phyloP scores from a whole-genome alignment of 1,284 basidiomycete species.

The Papiliotrema terrestris region DNA sequence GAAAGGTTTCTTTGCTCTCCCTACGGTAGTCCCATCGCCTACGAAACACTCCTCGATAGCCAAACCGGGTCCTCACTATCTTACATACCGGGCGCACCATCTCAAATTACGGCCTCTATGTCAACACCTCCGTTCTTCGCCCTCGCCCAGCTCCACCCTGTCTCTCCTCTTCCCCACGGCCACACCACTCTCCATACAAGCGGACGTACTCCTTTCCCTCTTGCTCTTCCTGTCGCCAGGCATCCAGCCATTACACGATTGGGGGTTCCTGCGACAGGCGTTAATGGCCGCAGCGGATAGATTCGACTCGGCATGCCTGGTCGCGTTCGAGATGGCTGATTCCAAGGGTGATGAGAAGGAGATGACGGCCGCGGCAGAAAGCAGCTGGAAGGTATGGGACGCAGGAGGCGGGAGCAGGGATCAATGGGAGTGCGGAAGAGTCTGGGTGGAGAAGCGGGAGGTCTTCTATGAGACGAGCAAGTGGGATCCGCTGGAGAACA shows the following conservation, averaged over 20 bases:
- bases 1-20: constrained; percentile 48
- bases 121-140: constrained; percentile 51
- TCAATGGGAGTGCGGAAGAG: constrained; percentile 88
- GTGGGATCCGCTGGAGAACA: constrained; percentile 78
- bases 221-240: constrained; percentile 61
- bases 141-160: constrained; percentile 57
- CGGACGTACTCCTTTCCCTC: constrained; percentile 30
- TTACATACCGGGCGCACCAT: constrained; percentile 41
- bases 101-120: constrained; percentile 33
- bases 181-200: constrained; percentile 29
- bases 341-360: constrained; percentile 62
- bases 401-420: constrained; percentile 42
- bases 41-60: not conserved
- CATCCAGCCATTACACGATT: constrained; percentile 63
- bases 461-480: constrained; percentile 81
- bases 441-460: constrained; percentile 90
- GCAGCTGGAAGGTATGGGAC: constrained; percentile 76
- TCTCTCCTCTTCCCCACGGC: constrained; percentile 56
- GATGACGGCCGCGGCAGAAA: constrained; percentile 74
- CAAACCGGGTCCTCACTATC: constrained; percentile 31
- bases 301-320: constrained; percentile 77
- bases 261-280: constrained; percentile 60
- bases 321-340: constrained; percentile 80
- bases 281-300: constrained; percentile 77
- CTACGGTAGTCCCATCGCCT: constrained; percentile 12